Conservation (phyloP, 495 filamentous ascomycete genomes). For the Penicillium cosmopolitanum region DNA sequence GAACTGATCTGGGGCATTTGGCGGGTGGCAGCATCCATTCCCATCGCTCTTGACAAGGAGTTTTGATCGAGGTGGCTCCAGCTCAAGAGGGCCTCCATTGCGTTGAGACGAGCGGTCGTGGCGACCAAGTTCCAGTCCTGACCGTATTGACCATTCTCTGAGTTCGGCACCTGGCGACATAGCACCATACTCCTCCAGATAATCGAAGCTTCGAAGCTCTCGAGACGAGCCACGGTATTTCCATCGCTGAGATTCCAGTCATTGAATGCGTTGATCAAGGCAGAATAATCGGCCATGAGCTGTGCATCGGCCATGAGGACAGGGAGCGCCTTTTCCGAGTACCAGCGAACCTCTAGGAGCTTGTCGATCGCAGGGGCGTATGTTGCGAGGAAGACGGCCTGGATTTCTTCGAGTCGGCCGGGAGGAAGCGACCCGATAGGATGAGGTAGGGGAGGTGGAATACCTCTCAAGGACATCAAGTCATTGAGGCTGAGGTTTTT, state of each 20-base stretch:
- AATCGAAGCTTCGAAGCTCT: conserved; percentile 69
- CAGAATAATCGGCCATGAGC: conserved; percentile 64
- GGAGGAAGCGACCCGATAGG: conserved; percentile 57
- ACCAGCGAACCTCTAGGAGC: conserved; percentile 88
- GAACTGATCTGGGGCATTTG: conserved; percentile 51
- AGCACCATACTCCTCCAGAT: conserved; percentile 67
- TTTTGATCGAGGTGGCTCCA: conserved; percentile 65
- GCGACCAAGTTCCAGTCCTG: conserved; percentile 58
- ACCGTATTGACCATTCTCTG: conserved; percentile 40
- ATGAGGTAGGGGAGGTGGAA: conserved; percentile 62
- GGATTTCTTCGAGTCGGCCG: conserved; percentile 66
- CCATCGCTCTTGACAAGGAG: conserved; percentile 52
- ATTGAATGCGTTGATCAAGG: conserved; percentile 58
- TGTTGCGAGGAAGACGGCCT: conserved; percentile 71
- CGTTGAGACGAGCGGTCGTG: conserved; percentile 69
- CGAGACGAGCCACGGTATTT: conserved; percentile 51
- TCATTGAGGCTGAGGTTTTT: conserved; percentile 76
- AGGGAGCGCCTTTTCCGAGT: conserved; percentile 54
- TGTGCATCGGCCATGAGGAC: conserved; percentile 60
- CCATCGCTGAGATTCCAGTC: conserved; percentile 44
- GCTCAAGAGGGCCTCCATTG: conserved; percentile 75
- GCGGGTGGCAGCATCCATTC: conserved; percentile 45
- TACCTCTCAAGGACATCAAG: conserved; percentile 68
- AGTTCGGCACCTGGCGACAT: conserved; percentile 47
- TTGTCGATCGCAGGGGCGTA: conserved; percentile 78